Percentiles rank a stretch among this genome's conserved stretches.
These are phyloP conservation scores for Leucosporidium yakuticum DNA, from an alignment of 768 basidiomycete genomes.

Conservation along the genomic window DNA sequence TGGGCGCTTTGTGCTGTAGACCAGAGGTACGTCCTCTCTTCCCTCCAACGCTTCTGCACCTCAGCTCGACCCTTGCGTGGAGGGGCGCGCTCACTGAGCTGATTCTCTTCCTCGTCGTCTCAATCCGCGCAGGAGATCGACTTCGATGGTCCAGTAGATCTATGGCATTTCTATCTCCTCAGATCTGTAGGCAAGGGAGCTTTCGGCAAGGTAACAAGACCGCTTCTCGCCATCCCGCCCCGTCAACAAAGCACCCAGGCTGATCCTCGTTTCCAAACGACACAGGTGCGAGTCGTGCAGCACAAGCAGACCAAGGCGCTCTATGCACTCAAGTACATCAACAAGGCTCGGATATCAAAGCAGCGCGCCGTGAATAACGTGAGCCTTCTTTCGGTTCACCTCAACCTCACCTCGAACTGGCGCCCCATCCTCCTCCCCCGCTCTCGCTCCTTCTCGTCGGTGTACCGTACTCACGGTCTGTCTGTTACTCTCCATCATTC, in stretches of 20 bases:
- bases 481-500: not conserved
- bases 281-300: constrained; percentile 89
- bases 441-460: not conserved
- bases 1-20: constrained; percentile 49
- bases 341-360: constrained; percentile 69
- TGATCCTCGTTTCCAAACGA: not conserved
- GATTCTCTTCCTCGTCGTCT: not conserved
- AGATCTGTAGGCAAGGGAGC: constrained; percentile 94
- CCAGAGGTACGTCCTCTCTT: constrained; percentile 43
- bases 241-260: constrained; percentile 11
- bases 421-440: not conserved
- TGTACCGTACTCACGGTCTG: too few relatives aligned
- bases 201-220: constrained; percentile 80
- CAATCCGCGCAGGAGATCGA: constrained; percentile 58
- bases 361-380: constrained; percentile 35
- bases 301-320: constrained; percentile 85
- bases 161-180: constrained; percentile 95
- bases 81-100: constrained; percentile 1
- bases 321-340: constrained; percentile 96
- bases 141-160: constrained; percentile 76
- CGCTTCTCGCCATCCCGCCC: not conserved
- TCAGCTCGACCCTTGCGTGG: not conserved
- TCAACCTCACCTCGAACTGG: not conserved
- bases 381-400: not conserved
- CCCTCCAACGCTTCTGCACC: not conserved